Evolutionary conservation across 306 rosid genomes (phyloP), one percentile per base, ranked within the genome.

Genomic region (Sphenostylis stenocarpa): DNA sequence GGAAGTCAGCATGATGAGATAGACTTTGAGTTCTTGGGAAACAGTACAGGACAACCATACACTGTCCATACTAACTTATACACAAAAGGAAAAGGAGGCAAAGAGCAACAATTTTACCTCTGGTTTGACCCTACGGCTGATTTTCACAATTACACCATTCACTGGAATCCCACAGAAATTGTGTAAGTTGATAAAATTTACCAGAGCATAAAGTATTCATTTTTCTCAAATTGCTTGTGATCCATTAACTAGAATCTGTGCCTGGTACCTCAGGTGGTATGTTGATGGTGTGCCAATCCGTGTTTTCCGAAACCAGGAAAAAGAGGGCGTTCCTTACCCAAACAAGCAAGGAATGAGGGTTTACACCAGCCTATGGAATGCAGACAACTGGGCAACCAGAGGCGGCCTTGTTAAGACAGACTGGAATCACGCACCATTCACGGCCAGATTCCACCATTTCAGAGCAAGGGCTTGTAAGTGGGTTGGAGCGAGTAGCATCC

Each of bases 71-170:
- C 96, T 51, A 90, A 90, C 82, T 62, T 91, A 29, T 87, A 71
- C 63, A 75, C 86, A 14, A 85, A 77, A 38, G 96, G 97, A 64
- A 82, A 65, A 58, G 96, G 96, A 77, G 82, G 62, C 82, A 83
- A 44, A 53, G 96, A 93, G 81, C 92, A 91, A 39, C 89, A 85
- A 64, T 87, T 91, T 80, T 79, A 86, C 77, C 91, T 74, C 79
- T 91, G 97, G 97, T 90, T 94, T 73, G 96, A 91, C 72, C 92
- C 96, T 23, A 71, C 89, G 0, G 87, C 90, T 41, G 81, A 81
- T 84, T 93, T 75, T 80, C 97, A 93, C 86, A 93, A 86, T 84
- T 93, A 93, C 87, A 91, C 91, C 72, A 86, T 90, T 66, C 93
- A 87, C 81, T 88, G 92, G 93, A 87, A 90, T 85, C 96, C 93